Base-by-base conservation (phyloP, 306 rosid genomes). In the Begonia loranthoides region DNA sequence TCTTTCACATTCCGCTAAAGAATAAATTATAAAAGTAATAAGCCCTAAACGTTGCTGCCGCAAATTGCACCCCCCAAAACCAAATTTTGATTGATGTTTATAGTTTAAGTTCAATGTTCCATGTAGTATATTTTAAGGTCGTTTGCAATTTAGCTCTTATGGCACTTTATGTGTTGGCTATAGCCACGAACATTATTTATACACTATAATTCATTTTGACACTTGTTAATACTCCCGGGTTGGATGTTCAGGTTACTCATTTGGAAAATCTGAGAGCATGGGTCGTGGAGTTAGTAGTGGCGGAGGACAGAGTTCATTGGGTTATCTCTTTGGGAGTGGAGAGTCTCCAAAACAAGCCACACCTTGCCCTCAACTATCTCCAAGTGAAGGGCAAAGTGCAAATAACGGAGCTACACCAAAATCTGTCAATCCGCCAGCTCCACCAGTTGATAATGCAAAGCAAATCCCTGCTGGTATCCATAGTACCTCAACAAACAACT, bases 241-340 rank as follows among this genome's bases (percentile, higher is more conserved):
- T 9, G 40, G 24, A 49, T 41, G 50, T 43, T 9, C 0, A 3
- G 12, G 41, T 12, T 9, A 38, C 5, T 45, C 41, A 49, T 72
- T 65, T 64, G 56, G 14, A 56, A 53, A 66, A 54, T 51, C 57
- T 64, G 69, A 69, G 68, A 79, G 44, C 60, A 90, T 90, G 97
- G 97, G 97, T 62, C 97, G 97, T 62, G 97, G 97, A 68, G 82
- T 73, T 69, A 90, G 97, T 84, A 76, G 94, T 16, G 97, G 97
- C 58, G 97, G 97, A 49, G 97, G 97, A 49, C 95, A 85, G 73
- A 90, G 97, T 76, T 90, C 97, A 9, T 65, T 90, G 81, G 92
- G 87, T n/a, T 90, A 90, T 75, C 94, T 90, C 69, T 90, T 90
- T 74, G 97, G 97, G 9, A 59, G 76, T 61, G 97, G 92, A 64